These are phyloP conservation scores for Plantago elongata DNA, from an alignment of 257 asterid genomes.

Conservation along the genomic window DNA sequence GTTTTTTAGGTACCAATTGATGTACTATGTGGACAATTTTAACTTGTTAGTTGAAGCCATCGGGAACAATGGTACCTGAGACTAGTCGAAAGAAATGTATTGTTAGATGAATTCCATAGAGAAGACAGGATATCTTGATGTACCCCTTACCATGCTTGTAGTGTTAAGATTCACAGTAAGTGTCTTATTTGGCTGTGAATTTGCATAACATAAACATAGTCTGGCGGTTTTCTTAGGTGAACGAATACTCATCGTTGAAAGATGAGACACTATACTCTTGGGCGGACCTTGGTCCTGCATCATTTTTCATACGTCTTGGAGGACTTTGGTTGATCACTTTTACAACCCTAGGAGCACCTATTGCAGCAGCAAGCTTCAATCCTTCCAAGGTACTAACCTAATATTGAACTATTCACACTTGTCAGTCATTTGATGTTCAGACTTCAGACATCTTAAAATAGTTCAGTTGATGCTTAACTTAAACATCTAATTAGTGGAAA, in stretches of 20 bases:
- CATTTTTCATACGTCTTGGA: conserved; percentile 75
- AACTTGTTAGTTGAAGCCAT: no score
- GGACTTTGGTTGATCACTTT: conserved; percentile 82
- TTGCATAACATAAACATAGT: background rate
- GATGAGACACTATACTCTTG: conserved; percentile 49
- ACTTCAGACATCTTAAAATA: background rate
- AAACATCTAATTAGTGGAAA: no score
- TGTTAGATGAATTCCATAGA: no score
- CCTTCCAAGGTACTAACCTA: conserved; percentile 25
- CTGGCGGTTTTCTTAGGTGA: conserved; percentile 37
- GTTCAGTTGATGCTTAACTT: background rate
- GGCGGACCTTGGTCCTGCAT: conserved; percentile 67
- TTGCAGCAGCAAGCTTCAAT: conserved; percentile 86
- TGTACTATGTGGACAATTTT: no score
- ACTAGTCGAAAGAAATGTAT: no score
- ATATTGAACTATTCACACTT: background rate
- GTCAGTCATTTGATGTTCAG: background rate
- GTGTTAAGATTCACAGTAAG: no score
- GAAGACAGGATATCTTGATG: no score
- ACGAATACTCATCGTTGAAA: conserved; percentile 77
- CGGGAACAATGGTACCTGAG: no score
- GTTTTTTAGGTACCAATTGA: no score
- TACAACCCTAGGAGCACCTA: conserved; percentile 75
- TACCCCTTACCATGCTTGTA: no score
- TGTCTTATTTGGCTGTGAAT: background rate